Evolutionary conservation across 2,329 filamentous ascomycete species (phyloP).

Genomic region (Colletotrichum brevisporum): DNA sequence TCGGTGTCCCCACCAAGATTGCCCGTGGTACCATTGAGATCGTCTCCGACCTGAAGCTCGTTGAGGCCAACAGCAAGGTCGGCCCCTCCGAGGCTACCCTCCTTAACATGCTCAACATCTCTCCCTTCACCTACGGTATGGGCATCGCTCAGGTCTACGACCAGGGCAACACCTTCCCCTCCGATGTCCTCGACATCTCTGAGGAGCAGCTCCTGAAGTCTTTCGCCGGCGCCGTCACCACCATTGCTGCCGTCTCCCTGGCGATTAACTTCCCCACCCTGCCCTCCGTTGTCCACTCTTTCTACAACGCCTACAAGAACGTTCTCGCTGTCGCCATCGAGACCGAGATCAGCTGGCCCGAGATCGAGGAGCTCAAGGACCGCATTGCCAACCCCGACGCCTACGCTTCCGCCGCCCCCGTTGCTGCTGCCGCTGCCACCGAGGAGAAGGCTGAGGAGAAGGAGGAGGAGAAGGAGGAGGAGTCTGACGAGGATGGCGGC

Average conservation of each 20-base stretch:
- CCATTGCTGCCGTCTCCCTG: slow-evolving; percentile 92
- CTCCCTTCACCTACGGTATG: slow-evolving; percentile 99
- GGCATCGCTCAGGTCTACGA: slow-evolving; percentile 97
- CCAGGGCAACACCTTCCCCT: slow-evolving; percentile 91
- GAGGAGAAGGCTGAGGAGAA: slow-evolving; percentile 71
- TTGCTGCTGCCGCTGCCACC: slow-evolving; percentile 69
- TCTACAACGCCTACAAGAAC: slow-evolving; percentile 99
- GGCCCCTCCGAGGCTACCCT: slow-evolving; percentile 98
- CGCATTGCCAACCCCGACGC: slow-evolving; percentile 99
- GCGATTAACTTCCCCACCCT: slow-evolving; percentile 96
- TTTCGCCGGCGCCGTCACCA: slow-evolving; percentile 84
- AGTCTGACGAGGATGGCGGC: slow-evolving; percentile 76
- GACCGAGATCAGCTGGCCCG: slow-evolving; percentile 94
- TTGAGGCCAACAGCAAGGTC: slow-evolving; percentile 93
- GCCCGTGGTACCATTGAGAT: slow-evolving; percentile 99
- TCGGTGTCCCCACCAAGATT: slow-evolving; percentile 99
- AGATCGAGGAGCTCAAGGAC: slow-evolving; percentile 98
- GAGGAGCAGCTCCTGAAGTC: slow-evolving; percentile 93
- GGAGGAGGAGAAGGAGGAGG: slow-evolving; percentile 78
- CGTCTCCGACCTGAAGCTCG: slow-evolving; percentile 96
- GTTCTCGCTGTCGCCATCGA: slow-evolving; percentile 88
- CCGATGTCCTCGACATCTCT: slow-evolving; percentile 90
- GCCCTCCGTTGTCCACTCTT: slow-evolving; percentile 94
- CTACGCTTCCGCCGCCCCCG: slow-evolving; percentile 88
- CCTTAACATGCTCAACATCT: slow-evolving; percentile 99